Evolutionary conservation across 202 grass and related monocot genomes (phyloP).

Genomic region (Setaria viridis): DNA sequence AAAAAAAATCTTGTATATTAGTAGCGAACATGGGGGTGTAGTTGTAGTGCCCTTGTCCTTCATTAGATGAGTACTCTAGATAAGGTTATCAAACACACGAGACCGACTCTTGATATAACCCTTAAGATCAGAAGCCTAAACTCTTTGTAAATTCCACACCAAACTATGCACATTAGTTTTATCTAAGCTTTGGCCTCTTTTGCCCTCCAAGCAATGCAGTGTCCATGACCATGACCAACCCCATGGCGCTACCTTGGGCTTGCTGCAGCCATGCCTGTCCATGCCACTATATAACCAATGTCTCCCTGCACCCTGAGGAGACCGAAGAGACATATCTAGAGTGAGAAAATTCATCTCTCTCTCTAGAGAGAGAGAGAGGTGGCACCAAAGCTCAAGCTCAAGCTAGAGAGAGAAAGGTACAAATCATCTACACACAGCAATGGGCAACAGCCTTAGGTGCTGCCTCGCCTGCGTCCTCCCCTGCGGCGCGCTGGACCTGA

Average conservation of each 20-base stretch:
- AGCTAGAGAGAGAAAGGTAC: slow-evolving; percentile 13
- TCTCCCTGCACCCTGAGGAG: slow-evolving; percentile 39
- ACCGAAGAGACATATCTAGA: slow-evolving; percentile 20
- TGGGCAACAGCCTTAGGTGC: slow-evolving; percentile 92
- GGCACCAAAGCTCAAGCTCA: background rate
- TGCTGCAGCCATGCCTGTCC: slow-evolving; percentile 45
- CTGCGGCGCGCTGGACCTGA: slow-evolving; percentile 87
- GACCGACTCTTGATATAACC: slow-evolving; percentile 44
- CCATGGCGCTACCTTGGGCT: slow-evolving; percentile 38
- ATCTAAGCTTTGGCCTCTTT: slow-evolving; percentile 32
- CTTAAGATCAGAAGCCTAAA: slow-evolving; percentile 42
- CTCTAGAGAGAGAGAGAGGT: background rate
- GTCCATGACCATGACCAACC: background rate
- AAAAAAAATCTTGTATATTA: slow-evolving; percentile 20
- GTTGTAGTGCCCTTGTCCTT: slow-evolving; percentile 51
- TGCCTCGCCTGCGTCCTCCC: slow-evolving; percentile 88
- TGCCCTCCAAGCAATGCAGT: slow-evolving; percentile 52
- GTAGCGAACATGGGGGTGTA: slow-evolving; percentile 48
- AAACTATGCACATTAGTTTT: slow-evolving; percentile 44
- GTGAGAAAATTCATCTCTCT: background rate
- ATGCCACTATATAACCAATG: slow-evolving; percentile 58
- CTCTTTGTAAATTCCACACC: slow-evolving; percentile 40
- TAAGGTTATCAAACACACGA: slow-evolving; percentile 55
- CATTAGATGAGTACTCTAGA: slow-evolving; percentile 45
- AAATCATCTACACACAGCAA: slow-evolving; percentile 13